Conservation (phyloP, 768 basidiomycete species). For the Naganishia antarctica region DNA sequence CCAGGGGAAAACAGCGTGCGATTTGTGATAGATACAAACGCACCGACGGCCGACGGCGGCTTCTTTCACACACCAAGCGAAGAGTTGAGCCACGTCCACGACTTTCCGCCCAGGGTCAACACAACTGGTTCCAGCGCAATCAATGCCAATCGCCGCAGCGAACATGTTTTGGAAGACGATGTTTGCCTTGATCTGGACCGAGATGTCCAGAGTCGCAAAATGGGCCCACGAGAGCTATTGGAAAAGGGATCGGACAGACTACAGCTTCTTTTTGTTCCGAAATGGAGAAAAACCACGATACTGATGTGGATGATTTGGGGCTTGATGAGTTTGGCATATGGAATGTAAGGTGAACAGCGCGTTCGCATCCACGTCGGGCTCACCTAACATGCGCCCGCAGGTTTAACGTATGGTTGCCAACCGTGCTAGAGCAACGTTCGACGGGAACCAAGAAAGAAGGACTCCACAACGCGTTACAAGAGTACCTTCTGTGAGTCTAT, state of each 20-base stretch:
- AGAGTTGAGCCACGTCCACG: slow-evolving; percentile 13
- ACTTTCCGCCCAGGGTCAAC: background rate
- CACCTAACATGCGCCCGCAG: slow-evolving; percentile 35
- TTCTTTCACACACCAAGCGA: slow-evolving; percentile 26
- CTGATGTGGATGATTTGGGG: slow-evolving; percentile 49
- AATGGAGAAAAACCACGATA: slow-evolving; percentile 45
- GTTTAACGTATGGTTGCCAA: slow-evolving; percentile 49
- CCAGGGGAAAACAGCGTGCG: background rate
- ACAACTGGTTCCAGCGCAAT: background rate
- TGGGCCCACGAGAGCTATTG: background rate
- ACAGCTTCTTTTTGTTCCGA: slow-evolving; percentile 38
- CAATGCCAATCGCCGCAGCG: background rate
- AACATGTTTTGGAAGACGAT: background rate
- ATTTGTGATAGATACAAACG: background rate
- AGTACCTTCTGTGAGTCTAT: slow-evolving; percentile 38
- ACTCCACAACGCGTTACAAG: slow-evolving; percentile 39
- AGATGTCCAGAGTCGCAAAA: background rate
- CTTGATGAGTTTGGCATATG: slow-evolving; percentile 39
- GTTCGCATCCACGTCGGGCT: too few species aligned
- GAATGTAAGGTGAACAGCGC: slow-evolving; percentile 17
- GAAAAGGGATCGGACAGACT: background rate
- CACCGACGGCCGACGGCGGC: background rate
- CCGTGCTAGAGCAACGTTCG: slow-evolving; percentile 44
- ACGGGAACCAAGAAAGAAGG: slow-evolving; percentile 38
- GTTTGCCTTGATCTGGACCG: background rate